phyloP scores from a whole-genome alignment of 352 stramenopile species.

The Globisporangium emineosum region DNA sequence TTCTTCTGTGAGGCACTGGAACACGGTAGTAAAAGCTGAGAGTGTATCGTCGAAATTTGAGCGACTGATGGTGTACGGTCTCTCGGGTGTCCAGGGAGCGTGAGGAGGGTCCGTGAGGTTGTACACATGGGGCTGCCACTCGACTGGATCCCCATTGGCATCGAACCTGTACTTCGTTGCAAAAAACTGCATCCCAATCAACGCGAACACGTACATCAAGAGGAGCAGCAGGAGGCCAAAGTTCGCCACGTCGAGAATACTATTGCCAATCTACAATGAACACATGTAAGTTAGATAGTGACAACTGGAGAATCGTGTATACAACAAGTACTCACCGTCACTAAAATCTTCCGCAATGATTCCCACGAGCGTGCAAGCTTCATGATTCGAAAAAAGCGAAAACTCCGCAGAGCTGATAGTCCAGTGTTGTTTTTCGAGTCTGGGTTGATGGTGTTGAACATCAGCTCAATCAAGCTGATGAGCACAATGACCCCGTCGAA shows the following conservation, averaged over 20 bases:
- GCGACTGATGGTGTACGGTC: constrained; percentile 33
- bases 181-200: constrained; percentile 81
- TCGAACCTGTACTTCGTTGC: constrained; percentile 85
- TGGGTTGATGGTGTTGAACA: constrained; percentile 26
- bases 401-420: constrained; percentile 74
- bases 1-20: constrained; percentile 86
- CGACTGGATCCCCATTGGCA: constrained; percentile 25
- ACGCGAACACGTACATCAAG: constrained; percentile 87
- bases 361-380: constrained; percentile 91
- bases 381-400: constrained; percentile 84
- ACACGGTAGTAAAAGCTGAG: constrained; percentile 67
- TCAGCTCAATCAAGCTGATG: constrained; percentile 43
- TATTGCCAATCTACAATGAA: constrained; percentile 50
- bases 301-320: not conserved
- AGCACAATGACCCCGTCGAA: constrained; percentile 61
- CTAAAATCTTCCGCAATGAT: constrained; percentile 77
- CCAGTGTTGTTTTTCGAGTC: constrained; percentile 34
- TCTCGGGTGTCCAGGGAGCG: constrained; percentile 38
- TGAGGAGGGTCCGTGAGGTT: constrained; percentile 35
- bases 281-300: not conserved
- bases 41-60: constrained; percentile 64
- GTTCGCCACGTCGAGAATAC: constrained; percentile 79
- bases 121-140: constrained; percentile 41
- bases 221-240: constrained; percentile 87
- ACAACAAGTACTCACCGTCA: constrained; percentile 36